Percentiles rank a stretch among this genome's conserved stretches.
These are phyloP conservation scores for Cyclotella baltica DNA, from an alignment of 108 stramenopile species.

Conservation along the genomic window DNA sequence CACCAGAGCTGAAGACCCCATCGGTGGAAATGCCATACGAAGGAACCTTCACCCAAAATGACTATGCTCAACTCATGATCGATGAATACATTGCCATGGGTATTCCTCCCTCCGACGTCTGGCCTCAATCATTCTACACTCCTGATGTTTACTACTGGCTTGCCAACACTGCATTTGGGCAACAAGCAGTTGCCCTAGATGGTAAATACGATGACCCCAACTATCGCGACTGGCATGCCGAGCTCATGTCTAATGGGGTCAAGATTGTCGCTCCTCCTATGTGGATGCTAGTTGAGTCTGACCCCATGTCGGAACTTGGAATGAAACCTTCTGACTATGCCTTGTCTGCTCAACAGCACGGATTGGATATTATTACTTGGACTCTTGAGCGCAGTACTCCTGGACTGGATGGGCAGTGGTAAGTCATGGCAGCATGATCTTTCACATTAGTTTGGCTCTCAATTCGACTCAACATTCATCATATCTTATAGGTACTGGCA, in stretches of 20 bases:
- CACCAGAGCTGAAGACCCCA: constrained; percentile 75
- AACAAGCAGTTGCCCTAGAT: constrained; percentile 67
- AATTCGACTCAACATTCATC: constrained; percentile 47
- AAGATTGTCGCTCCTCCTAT: constrained; percentile 72
- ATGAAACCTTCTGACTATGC: constrained; percentile 56
- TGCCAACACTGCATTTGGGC: constrained; percentile 59
- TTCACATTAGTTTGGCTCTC: neutral
- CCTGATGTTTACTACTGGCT: constrained; percentile 64
- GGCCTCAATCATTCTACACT: constrained; percentile 59
- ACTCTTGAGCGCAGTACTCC: constrained; percentile 72
- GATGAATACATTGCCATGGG: constrained; percentile 72
- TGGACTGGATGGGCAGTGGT: constrained; percentile 29
- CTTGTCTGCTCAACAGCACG: constrained; percentile 48
- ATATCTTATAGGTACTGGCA: constrained; percentile 57
- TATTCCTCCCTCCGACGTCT: constrained; percentile 54
- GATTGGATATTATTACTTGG: constrained; percentile 73
- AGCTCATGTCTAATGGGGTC: constrained; percentile 49
- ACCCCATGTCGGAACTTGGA: constrained; percentile 19
- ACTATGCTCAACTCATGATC: constrained; percentile 69
- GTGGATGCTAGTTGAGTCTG: constrained; percentile 50
- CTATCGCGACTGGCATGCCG: constrained; percentile 20
- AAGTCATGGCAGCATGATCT: no score
- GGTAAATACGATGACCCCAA: constrained; percentile 38
- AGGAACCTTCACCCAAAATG: constrained; percentile 72
- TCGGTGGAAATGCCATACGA: constrained; percentile 73